Conservation (phyloP, 306 rosid genomes). For the Glycine latifolia region DNA sequence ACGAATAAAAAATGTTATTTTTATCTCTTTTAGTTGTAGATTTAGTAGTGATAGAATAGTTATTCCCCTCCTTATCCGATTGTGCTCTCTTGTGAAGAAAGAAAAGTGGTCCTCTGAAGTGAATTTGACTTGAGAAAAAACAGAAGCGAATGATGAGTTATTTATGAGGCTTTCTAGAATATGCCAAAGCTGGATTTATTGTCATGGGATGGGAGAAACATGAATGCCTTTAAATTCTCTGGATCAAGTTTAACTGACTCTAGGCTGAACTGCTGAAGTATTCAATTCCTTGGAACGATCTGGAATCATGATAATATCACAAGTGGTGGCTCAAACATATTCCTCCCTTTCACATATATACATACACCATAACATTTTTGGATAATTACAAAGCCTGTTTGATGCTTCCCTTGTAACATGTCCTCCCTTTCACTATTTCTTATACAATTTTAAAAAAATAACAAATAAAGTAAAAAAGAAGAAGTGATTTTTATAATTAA, state of each 20-base stretch:
- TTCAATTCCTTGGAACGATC: not conserved
- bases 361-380: no score
- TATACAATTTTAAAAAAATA: no score
- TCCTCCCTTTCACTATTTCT: no score
- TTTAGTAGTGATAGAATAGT: no score
- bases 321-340: not conserved
- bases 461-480: no score
- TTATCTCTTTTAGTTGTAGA: no score
- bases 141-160: not conserved
- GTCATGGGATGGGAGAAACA: slow-evolving; percentile 3
- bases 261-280: not conserved
- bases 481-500: no score
- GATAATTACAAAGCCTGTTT: no score
- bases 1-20: no score
- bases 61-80: not conserved
- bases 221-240: not conserved
- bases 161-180: not conserved
- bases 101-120: slow-evolving; percentile 5
- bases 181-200: slow-evolving; percentile 1
- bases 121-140: not conserved
- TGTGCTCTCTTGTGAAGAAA: not conserved
- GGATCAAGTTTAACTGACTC: not conserved
- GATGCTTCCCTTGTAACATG: no score
- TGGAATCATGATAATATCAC: not conserved
- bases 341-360: no score